These are phyloP conservation scores for Backusella tarrabulga DNA, from an alignment of 192 early-diverging fungal genomes.

Conservation along the genomic window DNA sequence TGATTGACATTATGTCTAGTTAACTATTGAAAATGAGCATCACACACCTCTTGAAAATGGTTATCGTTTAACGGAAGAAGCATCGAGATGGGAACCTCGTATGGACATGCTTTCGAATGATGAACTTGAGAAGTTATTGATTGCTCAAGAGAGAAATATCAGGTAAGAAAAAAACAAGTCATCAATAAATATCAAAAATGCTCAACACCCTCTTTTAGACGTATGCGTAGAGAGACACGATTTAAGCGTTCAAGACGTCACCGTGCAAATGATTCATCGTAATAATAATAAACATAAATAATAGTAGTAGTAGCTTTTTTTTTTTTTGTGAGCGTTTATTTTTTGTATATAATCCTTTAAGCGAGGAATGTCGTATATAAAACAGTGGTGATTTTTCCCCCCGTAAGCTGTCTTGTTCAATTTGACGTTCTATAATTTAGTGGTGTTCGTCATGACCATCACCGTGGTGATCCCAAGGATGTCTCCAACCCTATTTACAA, in stretches of 20 bases:
- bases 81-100: slow-evolving; percentile 51
- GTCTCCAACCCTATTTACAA: slow-evolving; percentile 54
- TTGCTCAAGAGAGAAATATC: slow-evolving; percentile 55
- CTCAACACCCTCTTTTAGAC: neutral
- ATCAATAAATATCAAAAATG: neutral
- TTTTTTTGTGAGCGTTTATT: neutral
- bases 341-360: neutral
- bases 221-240: slow-evolving; percentile 30
- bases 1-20: neutral
- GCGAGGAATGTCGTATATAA: neutral
- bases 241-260: slow-evolving; percentile 30
- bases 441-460: slow-evolving; percentile 41
- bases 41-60: slow-evolving; percentile 37
- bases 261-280: neutral
- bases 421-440: neutral
- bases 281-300: neutral
- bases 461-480: slow-evolving; percentile 70
- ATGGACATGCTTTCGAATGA: slow-evolving; percentile 56
- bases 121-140: slow-evolving; percentile 57
- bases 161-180: slow-evolving; percentile 19
- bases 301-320: neutral
- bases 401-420: neutral
- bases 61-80: slow-evolving; percentile 48
- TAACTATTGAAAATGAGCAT: slow-evolving; percentile 36
- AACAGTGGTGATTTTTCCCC: neutral